Conservation (phyloP, 371 early-diverging fungal genomes). For the Paraphysoderma sedebokerense region DNA sequence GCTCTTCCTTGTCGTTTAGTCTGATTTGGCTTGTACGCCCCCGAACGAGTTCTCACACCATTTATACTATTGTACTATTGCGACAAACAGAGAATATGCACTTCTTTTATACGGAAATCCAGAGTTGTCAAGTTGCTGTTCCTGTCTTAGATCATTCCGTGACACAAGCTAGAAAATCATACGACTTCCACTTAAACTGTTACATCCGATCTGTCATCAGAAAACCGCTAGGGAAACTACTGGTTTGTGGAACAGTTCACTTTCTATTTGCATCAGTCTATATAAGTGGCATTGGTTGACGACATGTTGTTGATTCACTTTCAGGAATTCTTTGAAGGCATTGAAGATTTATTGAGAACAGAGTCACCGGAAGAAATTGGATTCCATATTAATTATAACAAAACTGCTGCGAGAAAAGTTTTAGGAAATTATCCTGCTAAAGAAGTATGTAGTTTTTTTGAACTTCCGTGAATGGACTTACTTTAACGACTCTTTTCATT, state of each 20-base stretch:
- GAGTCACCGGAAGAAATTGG: slow-evolving; percentile 65
- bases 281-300: not conserved
- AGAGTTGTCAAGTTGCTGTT: slow-evolving; percentile 39
- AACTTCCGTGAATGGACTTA: too few species aligned
- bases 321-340: slow-evolving; percentile 88
- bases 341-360: slow-evolving; percentile 59
- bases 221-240: slow-evolving; percentile 64
- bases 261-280: not conserved
- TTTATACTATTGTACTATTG: slow-evolving; percentile 3
- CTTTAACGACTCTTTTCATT: slow-evolving; percentile 3
- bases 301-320: not conserved
- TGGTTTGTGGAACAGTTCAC: slow-evolving; percentile 24
- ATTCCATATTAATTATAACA: slow-evolving; percentile 70
- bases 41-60: not conserved
- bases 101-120: slow-evolving; percentile 58
- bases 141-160: slow-evolving; percentile 54
- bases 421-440: slow-evolving; percentile 64
- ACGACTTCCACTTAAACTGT: slow-evolving; percentile 58
- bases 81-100: slow-evolving; percentile 69
- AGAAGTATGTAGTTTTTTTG: slow-evolving; percentile 40
- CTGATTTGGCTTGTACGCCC: not conserved
- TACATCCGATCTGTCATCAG: slow-evolving; percentile 76
- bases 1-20: slow-evolving; percentile 6
- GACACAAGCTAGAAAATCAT: slow-evolving; percentile 64
- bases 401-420: slow-evolving; percentile 65